Percentiles rank a stretch among this genome's conserved stretches.
These are phyloP conservation scores for Trichoderma gamsii DNA, from an alignment of 495 filamentous ascomycete genomes.

Conservation along the genomic window DNA sequence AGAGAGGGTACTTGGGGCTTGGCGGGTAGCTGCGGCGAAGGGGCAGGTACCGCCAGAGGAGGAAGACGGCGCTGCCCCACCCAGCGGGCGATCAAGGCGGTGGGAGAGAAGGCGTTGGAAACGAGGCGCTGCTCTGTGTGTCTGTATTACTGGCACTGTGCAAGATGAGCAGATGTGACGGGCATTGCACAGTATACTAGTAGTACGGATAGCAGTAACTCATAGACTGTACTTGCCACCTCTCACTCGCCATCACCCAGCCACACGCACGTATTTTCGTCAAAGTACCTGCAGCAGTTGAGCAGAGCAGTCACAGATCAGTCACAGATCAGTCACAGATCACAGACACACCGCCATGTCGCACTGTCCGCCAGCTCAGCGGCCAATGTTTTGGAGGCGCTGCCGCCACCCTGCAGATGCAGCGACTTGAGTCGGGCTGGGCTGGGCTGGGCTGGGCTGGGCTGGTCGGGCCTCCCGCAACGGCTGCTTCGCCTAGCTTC, in stretches of 20 bases:
- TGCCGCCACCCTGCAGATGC: background rate
- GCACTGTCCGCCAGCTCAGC: background rate
- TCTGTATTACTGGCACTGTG: background rate
- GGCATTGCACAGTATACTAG: background rate
- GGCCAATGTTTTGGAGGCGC: background rate
- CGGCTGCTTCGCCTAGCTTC: background rate
- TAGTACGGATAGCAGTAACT: too few relatives aligned
- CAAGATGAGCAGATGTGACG: background rate
- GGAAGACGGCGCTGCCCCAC: background rate
- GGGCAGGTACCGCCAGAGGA: background rate
- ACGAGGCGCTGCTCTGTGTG: background rate
- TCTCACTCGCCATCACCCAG: too few relatives aligned
- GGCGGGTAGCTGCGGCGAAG: background rate
- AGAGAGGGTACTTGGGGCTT: background rate
- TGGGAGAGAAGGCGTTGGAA: background rate
- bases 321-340: too few relatives aligned
- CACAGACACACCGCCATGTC: background rate
- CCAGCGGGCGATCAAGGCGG: background rate
- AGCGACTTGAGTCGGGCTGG: background rate
- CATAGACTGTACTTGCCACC: background rate
- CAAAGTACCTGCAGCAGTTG: too few relatives aligned
- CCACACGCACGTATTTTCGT: too few relatives aligned
- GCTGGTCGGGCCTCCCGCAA: conserved; percentile 8
- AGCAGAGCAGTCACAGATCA: too few relatives aligned
- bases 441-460: conserved; percentile 1